Percentiles rank a stretch among this genome's conserved stretches.
These are phyloP conservation scores for Lithocarpus polystachyus DNA, from an alignment of 306 rosid species.

Conservation along the genomic window DNA sequence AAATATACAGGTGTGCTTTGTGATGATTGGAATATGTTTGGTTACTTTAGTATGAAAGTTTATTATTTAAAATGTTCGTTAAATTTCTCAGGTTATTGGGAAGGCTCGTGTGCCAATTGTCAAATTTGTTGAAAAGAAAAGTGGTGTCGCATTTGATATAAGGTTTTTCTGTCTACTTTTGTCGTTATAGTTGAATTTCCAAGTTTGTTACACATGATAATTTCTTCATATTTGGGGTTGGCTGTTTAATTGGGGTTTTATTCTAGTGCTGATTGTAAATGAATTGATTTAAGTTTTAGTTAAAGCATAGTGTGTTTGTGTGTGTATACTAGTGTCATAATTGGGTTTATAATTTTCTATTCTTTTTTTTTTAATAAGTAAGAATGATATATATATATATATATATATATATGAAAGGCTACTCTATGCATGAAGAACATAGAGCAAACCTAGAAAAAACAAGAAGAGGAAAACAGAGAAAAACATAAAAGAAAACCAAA, in stretches of 20 bases:
- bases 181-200: conserved; percentile 3
- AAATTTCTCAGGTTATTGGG: conserved; percentile 68
- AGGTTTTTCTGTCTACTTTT: conserved; percentile 46
- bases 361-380: no score
- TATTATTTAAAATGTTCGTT: conserved; percentile 12
- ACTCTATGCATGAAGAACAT: no score
- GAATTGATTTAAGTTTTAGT: neutral
- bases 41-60: neutral
- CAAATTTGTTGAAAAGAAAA: conserved; percentile 78
- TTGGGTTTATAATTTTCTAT: no score
- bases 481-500: no score
- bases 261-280: neutral
- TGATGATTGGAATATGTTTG: neutral
- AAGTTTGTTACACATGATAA: neutral
- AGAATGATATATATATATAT: no score
- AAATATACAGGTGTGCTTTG: conserved; percentile 63
- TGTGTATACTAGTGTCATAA: no score
- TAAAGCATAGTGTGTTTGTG: neutral
- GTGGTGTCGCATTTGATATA: conserved; percentile 81
- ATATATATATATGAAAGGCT: no score
- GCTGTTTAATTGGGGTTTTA: neutral
- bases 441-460: no score
- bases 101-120: conserved; percentile 97
- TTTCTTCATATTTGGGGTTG: neutral
- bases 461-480: no score